Conservation (phyloP, 2,329 filamentous ascomycete species). For the Ascochyta pisi region DNA sequence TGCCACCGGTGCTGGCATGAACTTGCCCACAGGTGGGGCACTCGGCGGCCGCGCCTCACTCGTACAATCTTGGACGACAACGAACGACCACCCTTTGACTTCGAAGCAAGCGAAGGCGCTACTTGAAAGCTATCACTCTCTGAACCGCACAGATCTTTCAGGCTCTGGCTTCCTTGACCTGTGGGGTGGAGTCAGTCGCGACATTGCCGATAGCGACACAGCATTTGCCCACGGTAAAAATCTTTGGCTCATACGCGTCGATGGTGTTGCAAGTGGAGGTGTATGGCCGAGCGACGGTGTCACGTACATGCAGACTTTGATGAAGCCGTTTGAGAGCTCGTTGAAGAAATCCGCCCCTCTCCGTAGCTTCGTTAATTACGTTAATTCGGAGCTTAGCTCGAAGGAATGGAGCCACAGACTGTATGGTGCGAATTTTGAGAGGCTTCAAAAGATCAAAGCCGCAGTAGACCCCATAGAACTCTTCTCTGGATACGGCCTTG, state of each 20-base stretch:
- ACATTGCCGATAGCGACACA: slow-evolving; percentile 23
- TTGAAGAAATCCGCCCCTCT: slow-evolving; percentile 21
- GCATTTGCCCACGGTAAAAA: slow-evolving; percentile 25
- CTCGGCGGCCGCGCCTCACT: slow-evolving; percentile 25
- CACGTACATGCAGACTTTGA: slow-evolving; percentile 26
- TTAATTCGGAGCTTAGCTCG: slow-evolving; percentile 22
- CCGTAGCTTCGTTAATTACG: slow-evolving; percentile 28
- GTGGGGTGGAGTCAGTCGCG: slow-evolving; percentile 25
- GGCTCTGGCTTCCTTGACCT: slow-evolving; percentile 27
- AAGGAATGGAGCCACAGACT: slow-evolving; percentile 25
- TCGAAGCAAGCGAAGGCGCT: slow-evolving; percentile 21
- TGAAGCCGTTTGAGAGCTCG: slow-evolving; percentile 24
- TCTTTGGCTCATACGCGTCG: slow-evolving; percentile 33
- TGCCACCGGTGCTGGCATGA: slow-evolving; percentile 16
- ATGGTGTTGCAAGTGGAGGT: slow-evolving; percentile 16
- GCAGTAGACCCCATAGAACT: slow-evolving; percentile 19
- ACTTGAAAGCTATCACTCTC: slow-evolving; percentile 13
- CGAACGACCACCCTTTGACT: slow-evolving; percentile 20
- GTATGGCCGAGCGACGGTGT: slow-evolving; percentile 26
- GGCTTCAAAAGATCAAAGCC: slow-evolving; percentile 24
- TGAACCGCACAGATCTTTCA: slow-evolving; percentile 26
- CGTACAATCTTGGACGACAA: slow-evolving; percentile 24
- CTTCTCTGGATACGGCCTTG: slow-evolving; percentile 23
- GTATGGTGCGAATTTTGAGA: slow-evolving; percentile 23
- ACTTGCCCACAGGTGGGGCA: slow-evolving; percentile 21